Evolutionary conservation across 306 rosid species (phyloP), one percentile per base, ranked within the genome.

Genomic region (barrel medic (Medicago truncatula)): DNA sequence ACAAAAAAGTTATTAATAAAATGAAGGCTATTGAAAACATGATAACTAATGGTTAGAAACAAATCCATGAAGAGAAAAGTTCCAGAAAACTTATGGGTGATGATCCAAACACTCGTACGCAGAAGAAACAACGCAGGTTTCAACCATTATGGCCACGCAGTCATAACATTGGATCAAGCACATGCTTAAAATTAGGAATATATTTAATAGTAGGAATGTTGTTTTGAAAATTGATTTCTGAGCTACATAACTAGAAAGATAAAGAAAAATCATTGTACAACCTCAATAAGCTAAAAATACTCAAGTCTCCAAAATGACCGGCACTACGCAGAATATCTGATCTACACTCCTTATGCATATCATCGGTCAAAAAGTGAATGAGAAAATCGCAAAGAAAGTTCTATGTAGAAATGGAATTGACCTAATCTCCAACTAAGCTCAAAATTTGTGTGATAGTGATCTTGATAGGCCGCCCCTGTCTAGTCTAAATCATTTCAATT

Each of bases 341-440:
- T 83, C 78, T 84, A 84, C 81, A 76, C 68, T 72, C 81, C 77
- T 61, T 73, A 36, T 65, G 73, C 70, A 71, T 77, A 76, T 56
- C 52, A 76, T 68, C 75, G 67, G 31, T 71, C 66, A 68, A 52
- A 64, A 70, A 43, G 74, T 50, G 43, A 60, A 65, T 20, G 58
- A 41, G 74, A 63, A 69, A 81, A 57, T 69, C 39, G 66, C 44
- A 63, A 81, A 52, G 21, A 28, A 80, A 41, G 71, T 72, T 12
- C 79, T 59, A 83, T 21, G 9, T 49, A 69, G 40, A 62, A 36
- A 83, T 40, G 18, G 43, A 69, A 62, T 72, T 66, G 64, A 61
- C 78, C 82, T 78, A 78, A 66, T 63, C 56, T 49, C 20, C 68
- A 75, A 78, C 86, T 76, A 78, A 62, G 71, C 81, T 81, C 87